Evolutionary conservation across 2,329 filamentous ascomycete species (phyloP), one percentile per base, ranked within the genome.

Genomic region (Ceratocystis colombiana): DNA sequence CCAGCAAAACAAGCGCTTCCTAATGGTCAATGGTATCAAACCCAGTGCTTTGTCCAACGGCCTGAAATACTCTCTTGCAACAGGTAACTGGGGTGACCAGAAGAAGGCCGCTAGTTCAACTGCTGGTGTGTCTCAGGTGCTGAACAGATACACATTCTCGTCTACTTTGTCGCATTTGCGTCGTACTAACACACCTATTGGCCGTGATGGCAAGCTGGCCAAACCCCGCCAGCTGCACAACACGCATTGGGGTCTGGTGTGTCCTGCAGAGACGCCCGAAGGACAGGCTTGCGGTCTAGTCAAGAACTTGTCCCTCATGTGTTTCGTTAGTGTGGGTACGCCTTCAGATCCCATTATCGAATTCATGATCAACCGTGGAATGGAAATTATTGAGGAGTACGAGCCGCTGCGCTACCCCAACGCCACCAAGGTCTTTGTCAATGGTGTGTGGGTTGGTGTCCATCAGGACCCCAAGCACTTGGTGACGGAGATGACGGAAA

Each of bases 71-170:
- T 96, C 94, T 64, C 81, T 99, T 69, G 93, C 94, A 30, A 99
- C 94, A 15, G 94, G 94, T 70, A 99, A 99, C 77, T 99, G 94
- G 95, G 95, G 94, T 73, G 94, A 99, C 71, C 94, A 99, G 79
- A 99, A 97, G 83, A 99, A 97, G 80, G 92, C 94, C 22, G 89
- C 89, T 72, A 93, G 88, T 71, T 90, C 92, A 1, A 97, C 95
- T 70, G 94, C 94, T 61, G 95, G 94, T 81, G 94, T 99, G 61
- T 97, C 93, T 61, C 94, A 99, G 77, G 95, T 99, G 77, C 78
- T 99, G 73, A 99, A 96, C 79, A 86, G 94, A 74, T 99, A 97
- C 75, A 97, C 95, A 0, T 99, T 96, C 73, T 87, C 94, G 17
- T 99, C 95, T 50, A 97, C 93, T 0, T 78, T 99, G 55, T 99